Evolutionary conservation across 495 filamentous ascomycete species (phyloP), one percentile per base, ranked within the genome.

Genomic region (Hyphodiscus hymeniophilus): DNA sequence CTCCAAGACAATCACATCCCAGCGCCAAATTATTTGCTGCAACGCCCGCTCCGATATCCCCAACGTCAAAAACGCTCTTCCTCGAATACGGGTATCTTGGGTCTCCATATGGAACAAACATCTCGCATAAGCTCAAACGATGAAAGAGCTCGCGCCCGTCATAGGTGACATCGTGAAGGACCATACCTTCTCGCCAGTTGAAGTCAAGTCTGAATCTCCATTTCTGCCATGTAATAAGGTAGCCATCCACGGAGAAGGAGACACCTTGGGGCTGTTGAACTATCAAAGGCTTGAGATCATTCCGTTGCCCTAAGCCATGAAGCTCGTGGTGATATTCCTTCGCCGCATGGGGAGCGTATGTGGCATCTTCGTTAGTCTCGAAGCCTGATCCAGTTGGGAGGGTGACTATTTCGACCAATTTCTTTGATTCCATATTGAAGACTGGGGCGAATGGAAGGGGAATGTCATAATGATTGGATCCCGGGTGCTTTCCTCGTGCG

Each of bases 31-130:
- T 85, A 60, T 89, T 89, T n/a, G 86, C 84, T 66, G 80, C 83
- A 22, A 81, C 65, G 13, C 86, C 85, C 2, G 83, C 77, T 0
- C 85, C 85, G 45, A 75, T 84, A 58, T 90, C 84, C 3, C 85
- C 85, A 3, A 89, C 71, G 55, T 90, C 85, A 54, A 90, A 90
- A 0, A 85, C 85, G 7, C 78, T 80, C 60, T 86, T 86, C 38
- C 81, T 74, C 47, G 84, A 81, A 63, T 86, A 81, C 17, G 81
- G 81, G 45, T 80, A 77, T 51, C 84, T 80, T 5, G 82, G 82
- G 61, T 83, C 83, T 35, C 82, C 82, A 59, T 86, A 86, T 1
- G 82, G 82, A 10, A 86, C 82, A 15, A 85, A 81, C 86, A 91
- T 89, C 59, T 91, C 86, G 23, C 75, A 77, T 20, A 89, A 66